These are phyloP conservation scores for Aspergillus arachidicola DNA, from an alignment of 2,329 filamentous ascomycete genomes.

Conservation along the genomic window DNA sequence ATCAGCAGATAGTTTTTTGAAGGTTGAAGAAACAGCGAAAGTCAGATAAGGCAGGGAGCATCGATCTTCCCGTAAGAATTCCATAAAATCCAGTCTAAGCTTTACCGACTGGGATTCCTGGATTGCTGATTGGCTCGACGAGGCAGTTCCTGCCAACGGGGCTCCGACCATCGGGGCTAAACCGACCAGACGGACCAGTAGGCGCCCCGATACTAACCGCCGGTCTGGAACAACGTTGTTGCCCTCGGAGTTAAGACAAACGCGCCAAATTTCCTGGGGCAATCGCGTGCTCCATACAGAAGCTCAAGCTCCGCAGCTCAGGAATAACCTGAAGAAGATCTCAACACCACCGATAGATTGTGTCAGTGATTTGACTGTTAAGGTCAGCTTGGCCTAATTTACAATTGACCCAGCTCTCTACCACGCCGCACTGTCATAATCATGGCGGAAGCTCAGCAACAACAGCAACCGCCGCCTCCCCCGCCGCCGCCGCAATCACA, in stretches of 20 bases:
- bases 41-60: not conserved
- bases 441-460: conserved; percentile 34
- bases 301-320: conserved; percentile 2
- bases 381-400: not conserved
- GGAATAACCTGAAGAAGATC: not conserved
- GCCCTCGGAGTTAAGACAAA: conserved; percentile 15
- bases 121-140: conserved; percentile 3
- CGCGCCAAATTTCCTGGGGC: conserved; percentile 19
- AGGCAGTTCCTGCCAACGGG: not conserved
- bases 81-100: conserved; percentile 1
- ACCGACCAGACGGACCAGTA: conserved; percentile 2
- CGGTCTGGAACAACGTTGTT: conserved; percentile 22
- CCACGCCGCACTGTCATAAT: conserved; percentile 4
- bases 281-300: conserved; percentile 2
- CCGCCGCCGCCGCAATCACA: conserved; percentile 27
- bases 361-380: not conserved
- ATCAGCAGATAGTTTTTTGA: not conserved
- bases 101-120: conserved; percentile 7
- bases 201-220: conserved; percentile 16
- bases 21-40: not conserved
- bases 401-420: conserved; percentile 9
- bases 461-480: conserved; percentile 24
- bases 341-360: not conserved
- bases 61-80: not conserved
- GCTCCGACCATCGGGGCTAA: conserved; percentile 21